A percentile compares a stretch with the other conserved stretches of the same genome.
Evolutionary conservation across 305 asterid genomes (phyloP).

Genomic region (Fraxinus velutina): DNA sequence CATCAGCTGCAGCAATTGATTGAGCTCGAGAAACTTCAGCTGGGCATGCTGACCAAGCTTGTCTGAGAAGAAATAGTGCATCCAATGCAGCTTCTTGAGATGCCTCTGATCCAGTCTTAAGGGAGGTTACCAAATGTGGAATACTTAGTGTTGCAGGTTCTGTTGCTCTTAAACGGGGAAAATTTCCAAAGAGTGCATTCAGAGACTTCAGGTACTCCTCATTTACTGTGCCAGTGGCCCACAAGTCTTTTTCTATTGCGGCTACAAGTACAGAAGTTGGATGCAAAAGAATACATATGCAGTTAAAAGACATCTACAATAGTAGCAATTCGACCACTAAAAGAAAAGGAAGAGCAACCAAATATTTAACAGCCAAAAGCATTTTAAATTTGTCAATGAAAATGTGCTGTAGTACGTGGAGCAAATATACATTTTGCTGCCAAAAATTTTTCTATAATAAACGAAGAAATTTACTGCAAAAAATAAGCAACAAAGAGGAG

Average conservation of each 20-base stretch:
- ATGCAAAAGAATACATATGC: not conserved
- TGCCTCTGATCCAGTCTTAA: constrained; percentile 94
- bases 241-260: constrained; percentile 79
- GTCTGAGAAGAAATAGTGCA: constrained; percentile 86
- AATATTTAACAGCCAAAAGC: not conserved
- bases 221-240: constrained; percentile 91
- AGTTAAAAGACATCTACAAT: not conserved
- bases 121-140: constrained; percentile 94
- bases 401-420: not conserved
- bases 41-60: constrained; percentile 99
- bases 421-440: not conserved
- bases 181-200: constrained; percentile 88
- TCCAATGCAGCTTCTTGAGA: constrained; percentile 99
- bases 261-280: constrained; percentile 40
- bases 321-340: not conserved
- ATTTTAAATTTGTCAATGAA: not conserved
- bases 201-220: constrained; percentile 94
- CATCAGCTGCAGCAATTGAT: constrained; percentile 97
- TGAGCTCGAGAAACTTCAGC: constrained; percentile 98
- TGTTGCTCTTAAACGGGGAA: constrained; percentile 94
- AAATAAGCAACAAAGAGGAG: not conserved
- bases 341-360: not conserved
- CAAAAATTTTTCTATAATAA: too few species aligned
- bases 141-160: constrained; percentile 98
- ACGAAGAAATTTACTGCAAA: not conserved